A percentile compares a stretch with the other conserved stretches of the same genome.
Conservation (phyloP, 1,284 basidiomycete genomes). For the Irpex sp. region DNA sequence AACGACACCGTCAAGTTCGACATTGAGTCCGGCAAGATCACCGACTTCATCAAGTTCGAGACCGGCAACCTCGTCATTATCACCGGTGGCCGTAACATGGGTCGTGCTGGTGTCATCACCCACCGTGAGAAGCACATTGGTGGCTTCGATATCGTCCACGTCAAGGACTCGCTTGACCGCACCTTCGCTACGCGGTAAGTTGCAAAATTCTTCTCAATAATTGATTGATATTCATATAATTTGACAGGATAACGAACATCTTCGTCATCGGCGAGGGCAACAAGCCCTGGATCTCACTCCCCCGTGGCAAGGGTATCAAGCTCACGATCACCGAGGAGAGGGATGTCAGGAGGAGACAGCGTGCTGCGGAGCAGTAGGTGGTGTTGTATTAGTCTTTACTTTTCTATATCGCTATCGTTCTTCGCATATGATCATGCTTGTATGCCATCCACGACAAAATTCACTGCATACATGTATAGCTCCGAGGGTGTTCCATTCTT, state of each 20-base stretch:
- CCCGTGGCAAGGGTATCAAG: constrained; percentile 97
- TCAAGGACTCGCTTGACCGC: constrained; percentile 93
- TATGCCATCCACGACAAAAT: constrained; percentile 39
- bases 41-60: constrained; percentile 94
- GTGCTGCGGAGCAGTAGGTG: constrained; percentile 48
- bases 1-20: constrained; percentile 99
- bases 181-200: constrained; percentile 93
- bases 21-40: constrained; percentile 92
- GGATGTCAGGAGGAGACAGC: constrained; percentile 74
- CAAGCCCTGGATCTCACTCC: constrained; percentile 97
- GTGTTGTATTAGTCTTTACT: constrained; percentile 25
- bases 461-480: constrained; percentile 18
- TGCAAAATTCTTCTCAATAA: neutral
- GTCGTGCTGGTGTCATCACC: constrained; percentile 93
- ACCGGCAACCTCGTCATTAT: constrained; percentile 97
- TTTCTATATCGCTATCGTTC: constrained; percentile 16
- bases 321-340: constrained; percentile 88
- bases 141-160: constrained; percentile 97
- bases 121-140: constrained; percentile 97
- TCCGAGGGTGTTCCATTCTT: neutral
- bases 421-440: constrained; percentile 44
- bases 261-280: constrained; percentile 95
- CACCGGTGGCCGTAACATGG: constrained; percentile 99
- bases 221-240: neutral
- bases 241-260: constrained; percentile 85